Base-by-base conservation (phyloP, 2,329 filamentous ascomycete species). In the Verticillium longisporum region DNA sequence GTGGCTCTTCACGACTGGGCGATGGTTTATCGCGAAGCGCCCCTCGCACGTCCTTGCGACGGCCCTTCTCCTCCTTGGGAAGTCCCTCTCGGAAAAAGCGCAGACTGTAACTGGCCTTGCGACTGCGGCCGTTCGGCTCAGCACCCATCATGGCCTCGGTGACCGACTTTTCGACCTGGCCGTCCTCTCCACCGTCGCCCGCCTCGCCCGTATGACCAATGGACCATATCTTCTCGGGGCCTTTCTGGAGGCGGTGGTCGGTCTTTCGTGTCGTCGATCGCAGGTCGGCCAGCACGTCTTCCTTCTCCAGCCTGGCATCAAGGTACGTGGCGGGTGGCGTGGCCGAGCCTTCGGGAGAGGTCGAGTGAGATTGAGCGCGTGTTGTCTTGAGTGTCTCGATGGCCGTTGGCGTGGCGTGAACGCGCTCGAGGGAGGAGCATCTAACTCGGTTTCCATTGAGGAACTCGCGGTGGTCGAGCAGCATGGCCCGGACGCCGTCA, bases 11-110 rank as follows among this genome's bases (percentile, higher is more conserved):
- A 2, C 71, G 69, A 1, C 73, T 72, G 6, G 76, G 66, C 1
- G 74, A 67, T 21, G 75, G 69, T 64, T 76, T 81, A 14, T 83
- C 80, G 60, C 76, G 76, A 10, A 68, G 65, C 0, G 67, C 63
- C 4, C 67, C 63, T 11, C 72, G 75, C 11, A 71, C 71, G 11
- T 86, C 85, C 65, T 77, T 82, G 66, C 80, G 82, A 66, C 81
- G 83, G 53, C 73, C 69, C 68, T 82, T 83, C 54, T 88, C 84
- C 32, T 59, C 82, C 3, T 72, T 70, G n/a, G 84, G 84, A 18
- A 88, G 73, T 37, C 84, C 86, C 71, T 88, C 85, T 63, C 85
- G 86, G 76, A 89, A 89, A 67, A 88, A 86, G 1, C 86, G 80
- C 61, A 89, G 74, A 65, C 84, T 87, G 71, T 88, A 86, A 67